phyloP scores from a whole-genome alignment of 1,284 basidiomycete genomes.

The Tilletia setariae region DNA sequence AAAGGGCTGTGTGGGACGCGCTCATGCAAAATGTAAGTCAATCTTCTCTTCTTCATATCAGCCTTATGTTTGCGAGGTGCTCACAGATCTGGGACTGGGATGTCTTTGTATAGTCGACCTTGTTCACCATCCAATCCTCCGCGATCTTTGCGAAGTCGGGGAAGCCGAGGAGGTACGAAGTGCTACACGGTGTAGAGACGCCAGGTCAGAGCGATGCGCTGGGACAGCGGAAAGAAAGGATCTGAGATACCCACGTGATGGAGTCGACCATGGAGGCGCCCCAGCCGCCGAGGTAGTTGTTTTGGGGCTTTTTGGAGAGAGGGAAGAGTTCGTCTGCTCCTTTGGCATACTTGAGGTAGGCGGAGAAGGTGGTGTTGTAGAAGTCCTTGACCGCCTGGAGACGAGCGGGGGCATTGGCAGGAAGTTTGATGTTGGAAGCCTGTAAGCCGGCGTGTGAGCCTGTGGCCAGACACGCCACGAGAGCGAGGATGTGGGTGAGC shows the following conservation, averaged over 20 bases:
- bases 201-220: too few species aligned
- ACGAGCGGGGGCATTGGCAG: constrained; percentile 18
- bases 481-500: too few species aligned
- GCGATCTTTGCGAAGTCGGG: constrained; percentile 31
- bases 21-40: too few species aligned
- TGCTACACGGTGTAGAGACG: constrained; percentile 23
- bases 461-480: too few species aligned
- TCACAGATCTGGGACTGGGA: constrained; percentile 23
- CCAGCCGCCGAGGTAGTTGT: constrained; percentile 41
- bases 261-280: constrained; percentile 46
- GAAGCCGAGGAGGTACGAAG: constrained; percentile 43
- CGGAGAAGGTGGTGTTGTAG: constrained; percentile 30
- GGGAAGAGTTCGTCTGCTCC: constrained; percentile 36
- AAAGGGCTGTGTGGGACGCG: constrained; percentile 21
- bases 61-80: not conserved
- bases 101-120: constrained; percentile 38
- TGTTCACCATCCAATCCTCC: constrained; percentile 18
- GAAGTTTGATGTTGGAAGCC: constrained; percentile 17
- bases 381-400: constrained; percentile 33
- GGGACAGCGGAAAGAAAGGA: too few species aligned
- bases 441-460: not conserved
- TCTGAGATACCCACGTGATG: constrained; percentile 4
- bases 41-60: too few species aligned
- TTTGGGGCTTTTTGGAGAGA: constrained; percentile 25
- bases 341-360: constrained; percentile 37